Percentiles rank a stretch among this genome's conserved stretches.
Evolutionary conservation across 176 grass and related monocot species (phyloP).

Genomic region (Oryza punctata): DNA sequence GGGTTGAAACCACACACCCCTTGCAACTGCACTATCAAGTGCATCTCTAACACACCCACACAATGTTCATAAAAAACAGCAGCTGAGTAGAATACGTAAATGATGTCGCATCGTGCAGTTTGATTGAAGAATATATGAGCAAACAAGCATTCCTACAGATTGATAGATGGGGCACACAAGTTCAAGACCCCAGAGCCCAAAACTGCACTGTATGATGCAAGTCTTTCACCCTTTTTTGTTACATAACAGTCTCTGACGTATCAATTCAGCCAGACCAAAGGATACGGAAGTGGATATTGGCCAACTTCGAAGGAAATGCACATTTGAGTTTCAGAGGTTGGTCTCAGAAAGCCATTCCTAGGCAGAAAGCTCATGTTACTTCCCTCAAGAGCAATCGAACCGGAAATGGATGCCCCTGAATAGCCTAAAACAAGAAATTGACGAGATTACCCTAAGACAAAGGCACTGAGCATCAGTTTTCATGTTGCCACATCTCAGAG

Average conservation of each 20-base stretch:
- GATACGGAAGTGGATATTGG: neutral
- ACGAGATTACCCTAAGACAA: neutral
- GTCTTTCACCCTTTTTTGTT: too few relatives aligned
- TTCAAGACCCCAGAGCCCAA: neutral
- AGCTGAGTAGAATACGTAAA: neutral
- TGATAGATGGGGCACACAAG: neutral
- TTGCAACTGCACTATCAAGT: too few relatives aligned
- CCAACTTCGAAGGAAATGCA: neutral
- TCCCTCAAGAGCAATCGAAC: neutral
- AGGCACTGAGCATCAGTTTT: neutral
- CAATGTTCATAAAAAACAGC: neutral
- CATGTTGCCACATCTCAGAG: neutral
- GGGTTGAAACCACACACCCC: too few relatives aligned
- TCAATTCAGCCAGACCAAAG: too few relatives aligned
- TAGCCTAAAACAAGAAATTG: neutral
- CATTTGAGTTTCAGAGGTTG: neutral
- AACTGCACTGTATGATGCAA: neutral
- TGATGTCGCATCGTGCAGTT: neutral
- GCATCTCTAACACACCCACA: too few relatives aligned
- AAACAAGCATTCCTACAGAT: too few relatives aligned
- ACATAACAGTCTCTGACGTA: too few relatives aligned
- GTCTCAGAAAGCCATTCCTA: constrained; percentile 1
- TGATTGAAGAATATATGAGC: neutral
- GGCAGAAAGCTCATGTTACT: neutral
- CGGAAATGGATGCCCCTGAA: neutral